Base-by-base conservation (phyloP, 768 basidiomycete species). In the Tephrocybe rancida region DNA sequence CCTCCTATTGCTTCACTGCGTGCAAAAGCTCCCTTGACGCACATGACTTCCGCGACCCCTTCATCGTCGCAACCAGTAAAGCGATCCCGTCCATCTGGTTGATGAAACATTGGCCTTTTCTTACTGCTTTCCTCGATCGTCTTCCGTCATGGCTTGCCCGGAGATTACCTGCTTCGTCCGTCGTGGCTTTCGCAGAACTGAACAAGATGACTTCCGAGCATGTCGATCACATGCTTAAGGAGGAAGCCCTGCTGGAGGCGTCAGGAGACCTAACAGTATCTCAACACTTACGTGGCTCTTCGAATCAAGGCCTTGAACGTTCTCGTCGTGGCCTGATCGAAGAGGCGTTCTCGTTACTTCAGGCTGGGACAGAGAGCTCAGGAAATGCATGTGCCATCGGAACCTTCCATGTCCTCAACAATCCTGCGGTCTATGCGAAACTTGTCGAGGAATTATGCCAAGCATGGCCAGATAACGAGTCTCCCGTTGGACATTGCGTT, bases 1-100 rank as follows among this genome's bases (percentile, higher is more conserved):
- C 75, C 10, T 64, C 70, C 5, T 75, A 77, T 56, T 72, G 71
- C 57, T 78, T 79, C 47, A 67, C 69, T 13, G 60, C 64, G 24
- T 70, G 63, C 19, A 54, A 67, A 26, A 61, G 72, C 42, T 63
- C 69, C 9, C 61, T 77, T 13, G 64, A 68, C 18, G 59, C 52
- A 32, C 66, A 64, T 3, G 63, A 64, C 8, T 79, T 80, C 53
- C 58, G 59, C 13, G 63, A 70, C 16, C 70, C 71, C 5, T 50
- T 77, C 13, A 54, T 77, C 13, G 30, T 67, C 13, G 64, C 65
- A 29, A 67, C 75, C 27, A 66, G 72, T 42, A 52, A 45, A 2
- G 62, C 67, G 1, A 59, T 72, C 14, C 61, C 65, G 14, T 51
- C 65, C 8, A 39, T 75, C 42, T 71, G 68, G 68, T 32, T 70